These are phyloP conservation scores for Acidiella bohemica DNA, from an alignment of 495 filamentous ascomycete genomes.

Conservation along the genomic window DNA sequence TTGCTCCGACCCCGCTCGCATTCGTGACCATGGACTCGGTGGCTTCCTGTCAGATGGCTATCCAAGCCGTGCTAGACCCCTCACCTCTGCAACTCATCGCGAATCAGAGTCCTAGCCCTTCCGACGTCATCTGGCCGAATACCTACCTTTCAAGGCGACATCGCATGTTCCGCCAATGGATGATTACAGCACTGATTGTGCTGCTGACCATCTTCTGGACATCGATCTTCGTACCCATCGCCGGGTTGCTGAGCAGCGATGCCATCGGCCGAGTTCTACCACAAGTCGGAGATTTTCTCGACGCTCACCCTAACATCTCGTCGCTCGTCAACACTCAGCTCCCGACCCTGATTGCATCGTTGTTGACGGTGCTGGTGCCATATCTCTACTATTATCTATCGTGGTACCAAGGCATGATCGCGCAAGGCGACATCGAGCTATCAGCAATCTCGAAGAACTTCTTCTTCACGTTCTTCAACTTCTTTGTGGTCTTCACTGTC, in stretches of 20 bases:
- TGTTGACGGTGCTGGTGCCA: constrained; percentile 79
- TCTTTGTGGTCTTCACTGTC: constrained; percentile 88
- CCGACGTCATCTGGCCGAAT: constrained; percentile 85
- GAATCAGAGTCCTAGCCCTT: constrained; percentile 71
- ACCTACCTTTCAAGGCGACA: constrained; percentile 68
- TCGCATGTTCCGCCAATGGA: constrained; percentile 65
- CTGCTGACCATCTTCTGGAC: constrained; percentile 84
- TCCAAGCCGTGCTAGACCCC: constrained; percentile 83
- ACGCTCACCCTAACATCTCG: constrained; percentile 48
- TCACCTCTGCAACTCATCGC: constrained; percentile 73
- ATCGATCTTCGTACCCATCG: constrained; percentile 66
- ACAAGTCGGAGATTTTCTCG: constrained; percentile 51
- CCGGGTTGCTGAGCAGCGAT: constrained; percentile 60
- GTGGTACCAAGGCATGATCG: constrained; percentile 72
- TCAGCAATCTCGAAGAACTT: constrained; percentile 97
- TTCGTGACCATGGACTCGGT: constrained; percentile 97
- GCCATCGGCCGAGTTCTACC: constrained; percentile 63
- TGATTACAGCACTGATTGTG: constrained; percentile 65
- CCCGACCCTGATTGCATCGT: constrained; percentile 67
- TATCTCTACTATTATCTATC: constrained; percentile 70
- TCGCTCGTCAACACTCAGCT: constrained; percentile 77
- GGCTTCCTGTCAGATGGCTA: constrained; percentile 83
- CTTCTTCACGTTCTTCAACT: constrained; percentile 98
- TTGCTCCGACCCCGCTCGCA: constrained; percentile 63
- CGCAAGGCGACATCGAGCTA: constrained; percentile 85